phyloP scores from a whole-genome alignment of 768 basidiomycete genomes.

The Antrodiella citrinella region DNA sequence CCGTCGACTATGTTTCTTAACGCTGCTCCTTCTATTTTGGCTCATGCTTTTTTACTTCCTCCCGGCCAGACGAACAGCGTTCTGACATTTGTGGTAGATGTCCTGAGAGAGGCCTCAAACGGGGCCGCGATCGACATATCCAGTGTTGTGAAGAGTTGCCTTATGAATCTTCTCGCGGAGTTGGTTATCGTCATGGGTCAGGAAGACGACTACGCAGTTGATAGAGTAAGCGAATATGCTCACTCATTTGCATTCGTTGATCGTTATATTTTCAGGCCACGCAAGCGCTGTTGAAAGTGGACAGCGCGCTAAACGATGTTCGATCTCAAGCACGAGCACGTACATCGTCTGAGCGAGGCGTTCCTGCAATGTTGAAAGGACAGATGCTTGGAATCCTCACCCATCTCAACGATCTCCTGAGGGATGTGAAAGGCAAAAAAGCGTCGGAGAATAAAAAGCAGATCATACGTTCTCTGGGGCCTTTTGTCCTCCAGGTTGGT shows the following conservation, averaged over 20 bases:
- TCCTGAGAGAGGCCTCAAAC: conserved; percentile 41
- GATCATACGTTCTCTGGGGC: conserved; percentile 73
- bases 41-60: conserved; percentile 56
- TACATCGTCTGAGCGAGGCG: conserved; percentile 20
- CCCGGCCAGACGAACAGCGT: conserved; percentile 49
- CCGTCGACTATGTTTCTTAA: conserved; percentile 45
- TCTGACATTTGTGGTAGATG: conserved; percentile 51
- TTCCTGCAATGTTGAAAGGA: conserved; percentile 57
- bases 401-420: conserved; percentile 72
- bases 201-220: conserved; percentile 37
- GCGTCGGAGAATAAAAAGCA: conserved; percentile 58
- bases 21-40: conserved; percentile 53
- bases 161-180: conserved; percentile 63
- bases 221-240: conserved; percentile 40
- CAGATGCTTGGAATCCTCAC: conserved; percentile 83
- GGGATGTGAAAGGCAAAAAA: conserved; percentile 71
- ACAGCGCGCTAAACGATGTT: conserved; percentile 3
- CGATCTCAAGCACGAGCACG: background rate
- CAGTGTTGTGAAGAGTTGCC: conserved; percentile 55
- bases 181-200: conserved; percentile 77
- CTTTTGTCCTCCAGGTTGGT: conserved; percentile 63
- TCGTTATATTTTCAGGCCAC: conserved; percentile 35
- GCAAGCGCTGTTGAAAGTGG: conserved; percentile 38
- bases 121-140: conserved; percentile 31
- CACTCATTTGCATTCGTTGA: no score